Evolutionary conservation across 202 grass and related monocot species (phyloP).

Genomic region (Hordeum pubiflorum): DNA sequence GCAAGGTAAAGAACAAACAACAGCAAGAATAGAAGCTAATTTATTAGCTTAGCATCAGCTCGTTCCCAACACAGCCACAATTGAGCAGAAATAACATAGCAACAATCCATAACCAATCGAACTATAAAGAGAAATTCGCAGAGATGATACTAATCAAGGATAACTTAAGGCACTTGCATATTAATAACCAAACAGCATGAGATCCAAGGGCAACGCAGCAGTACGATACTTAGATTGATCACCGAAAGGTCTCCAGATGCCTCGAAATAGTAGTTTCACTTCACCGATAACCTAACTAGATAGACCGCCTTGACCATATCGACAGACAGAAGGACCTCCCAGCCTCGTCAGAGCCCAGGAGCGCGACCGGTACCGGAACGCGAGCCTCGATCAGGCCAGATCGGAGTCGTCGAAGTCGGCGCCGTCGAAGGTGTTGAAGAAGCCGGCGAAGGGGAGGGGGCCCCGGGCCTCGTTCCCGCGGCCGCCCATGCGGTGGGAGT

Average conservation of each 20-base stretch:
- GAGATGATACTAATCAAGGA: background rate
- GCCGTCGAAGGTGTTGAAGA: slow-evolving; percentile 53
- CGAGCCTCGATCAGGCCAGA: slow-evolving; percentile 23
- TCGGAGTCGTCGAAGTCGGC: slow-evolving; percentile 57
- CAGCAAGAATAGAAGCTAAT: background rate
- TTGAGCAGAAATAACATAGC: background rate
- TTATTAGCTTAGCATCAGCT: background rate
- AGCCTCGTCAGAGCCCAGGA: background rate
- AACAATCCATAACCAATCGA: background rate
- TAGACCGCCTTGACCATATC: background rate
- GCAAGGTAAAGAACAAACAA: background rate
- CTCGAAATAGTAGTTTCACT: background rate
- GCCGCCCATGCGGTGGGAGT: slow-evolving; percentile 7
- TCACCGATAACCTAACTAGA: background rate
- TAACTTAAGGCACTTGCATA: background rate
- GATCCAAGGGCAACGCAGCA: background rate
- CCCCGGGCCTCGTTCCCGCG: background rate
- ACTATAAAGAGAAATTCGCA: background rate
- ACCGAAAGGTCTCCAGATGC: background rate
- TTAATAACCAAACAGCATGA: background rate
- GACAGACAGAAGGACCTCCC: slow-evolving; percentile 11
- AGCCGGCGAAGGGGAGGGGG: slow-evolving; percentile 28
- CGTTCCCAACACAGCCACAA: background rate
- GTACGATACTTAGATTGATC: background rate
- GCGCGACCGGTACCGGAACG: background rate